These are phyloP conservation scores for Kazachstania viticola DNA, from an alignment of 805 yeast genomes.

Conservation along the genomic window DNA sequence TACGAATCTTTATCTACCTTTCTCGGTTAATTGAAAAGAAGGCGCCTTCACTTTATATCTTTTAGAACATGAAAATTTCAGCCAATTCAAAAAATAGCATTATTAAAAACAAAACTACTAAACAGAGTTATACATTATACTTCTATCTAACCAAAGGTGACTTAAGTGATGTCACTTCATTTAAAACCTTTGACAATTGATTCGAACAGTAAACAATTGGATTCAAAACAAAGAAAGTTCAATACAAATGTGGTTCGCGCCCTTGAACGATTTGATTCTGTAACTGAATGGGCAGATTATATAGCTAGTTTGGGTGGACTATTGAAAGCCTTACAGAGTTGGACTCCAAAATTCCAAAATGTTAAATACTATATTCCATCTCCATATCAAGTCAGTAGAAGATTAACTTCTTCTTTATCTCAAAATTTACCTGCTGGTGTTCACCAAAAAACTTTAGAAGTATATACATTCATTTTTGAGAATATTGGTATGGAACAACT, in stretches of 20 bases:
- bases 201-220: slow-evolving; percentile 27
- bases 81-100: no score
- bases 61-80: no score
- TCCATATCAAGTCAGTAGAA: slow-evolving; percentile 52
- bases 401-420: slow-evolving; percentile 68
- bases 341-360: slow-evolving; percentile 29
- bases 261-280: slow-evolving; percentile 61
- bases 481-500: slow-evolving; percentile 46
- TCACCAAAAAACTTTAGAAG: slow-evolving; percentile 74
- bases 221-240: slow-evolving; percentile 59
- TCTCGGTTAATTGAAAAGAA: no score
- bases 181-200: slow-evolving; percentile 24
- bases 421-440: slow-evolving; percentile 89
- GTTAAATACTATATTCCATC: slow-evolving; percentile 52
- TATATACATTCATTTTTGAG: slow-evolving; percentile 60
- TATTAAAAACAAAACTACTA: no score
- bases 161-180: slow-evolving; percentile 25
- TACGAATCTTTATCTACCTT: no score
- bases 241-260: slow-evolving; percentile 61
- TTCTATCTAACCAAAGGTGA: no score
- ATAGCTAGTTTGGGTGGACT: slow-evolving; percentile 78
- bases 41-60: no score
- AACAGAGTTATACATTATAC: no score
- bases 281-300: slow-evolving; percentile 97
- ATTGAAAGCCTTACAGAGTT: slow-evolving; percentile 53